phyloP scores from a whole-genome alignment of 1,284 basidiomycete genomes.

The Ceratobasidium theobromae region DNA sequence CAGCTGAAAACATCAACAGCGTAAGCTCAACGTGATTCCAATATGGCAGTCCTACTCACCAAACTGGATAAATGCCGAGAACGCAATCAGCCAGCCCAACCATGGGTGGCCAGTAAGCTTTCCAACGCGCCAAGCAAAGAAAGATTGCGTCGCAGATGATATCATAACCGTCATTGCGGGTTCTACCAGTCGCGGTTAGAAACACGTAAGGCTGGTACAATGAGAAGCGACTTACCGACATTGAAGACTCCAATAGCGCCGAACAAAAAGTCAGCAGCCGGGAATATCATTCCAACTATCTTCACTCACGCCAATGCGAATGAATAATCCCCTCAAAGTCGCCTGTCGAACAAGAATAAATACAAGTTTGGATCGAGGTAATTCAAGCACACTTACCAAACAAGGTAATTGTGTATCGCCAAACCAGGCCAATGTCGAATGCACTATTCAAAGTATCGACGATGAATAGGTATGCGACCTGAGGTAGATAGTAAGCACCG shows the following conservation, averaged over 20 bases:
- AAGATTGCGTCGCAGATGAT: conserved; percentile 25
- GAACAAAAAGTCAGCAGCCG: neutral
- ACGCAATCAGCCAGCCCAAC: conserved; percentile 15
- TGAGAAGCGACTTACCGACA: conserved; percentile 2
- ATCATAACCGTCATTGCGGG: conserved; percentile 33
- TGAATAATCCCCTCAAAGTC: conserved; percentile 1
- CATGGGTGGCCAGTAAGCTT: conserved; percentile 25
- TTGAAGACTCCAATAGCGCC: conserved; percentile 10
- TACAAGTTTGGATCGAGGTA: neutral
- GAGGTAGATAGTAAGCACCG: neutral
- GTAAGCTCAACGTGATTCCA: neutral
- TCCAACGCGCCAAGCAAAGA: conserved; percentile 32
- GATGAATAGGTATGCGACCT: conserved; percentile 20
- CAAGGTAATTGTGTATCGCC: conserved; percentile 27
- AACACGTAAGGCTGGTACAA: neutral
- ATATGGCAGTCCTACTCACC: neutral
- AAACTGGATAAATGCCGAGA: conserved; percentile 30
- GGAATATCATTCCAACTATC: neutral
- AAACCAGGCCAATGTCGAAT: conserved; percentile 23
- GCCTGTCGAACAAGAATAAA: neutral
- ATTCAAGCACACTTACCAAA: conserved; percentile 1
- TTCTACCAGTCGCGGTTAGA: neutral
- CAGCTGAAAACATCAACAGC: conserved; percentile 37
- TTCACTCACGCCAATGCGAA: conserved; percentile 18
- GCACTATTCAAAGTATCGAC: conserved; percentile 20